phyloP scores from a whole-genome alignment of 257 asterid species.

The Ocimum tenuiflorum region DNA sequence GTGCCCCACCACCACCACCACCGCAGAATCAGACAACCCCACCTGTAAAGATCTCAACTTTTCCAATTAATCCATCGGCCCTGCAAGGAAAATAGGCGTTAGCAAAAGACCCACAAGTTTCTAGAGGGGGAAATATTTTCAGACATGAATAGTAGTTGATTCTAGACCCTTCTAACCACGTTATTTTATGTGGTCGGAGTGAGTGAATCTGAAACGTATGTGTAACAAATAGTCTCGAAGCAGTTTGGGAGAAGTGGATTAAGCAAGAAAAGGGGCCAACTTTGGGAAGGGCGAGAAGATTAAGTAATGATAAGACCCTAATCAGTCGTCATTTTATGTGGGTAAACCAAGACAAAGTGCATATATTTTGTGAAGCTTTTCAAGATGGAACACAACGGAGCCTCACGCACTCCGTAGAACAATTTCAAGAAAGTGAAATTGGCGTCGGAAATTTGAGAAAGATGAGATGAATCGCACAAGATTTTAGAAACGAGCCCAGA shows the following conservation, averaged over 20 bases:
- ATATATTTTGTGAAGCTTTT: constrained; percentile 27
- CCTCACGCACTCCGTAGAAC: constrained; percentile 22
- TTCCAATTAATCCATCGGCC: constrained; percentile 22
- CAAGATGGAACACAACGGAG: constrained; percentile 41
- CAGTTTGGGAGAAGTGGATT: constrained; percentile 15
- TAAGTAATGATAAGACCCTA: constrained; percentile 30
- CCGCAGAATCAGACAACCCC: constrained; percentile 40
- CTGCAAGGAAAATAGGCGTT: constrained; percentile 28
- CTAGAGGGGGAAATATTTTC: constrained; percentile 1
- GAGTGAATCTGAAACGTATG: constrained; percentile 26
- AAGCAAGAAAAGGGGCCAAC: constrained; percentile 29
- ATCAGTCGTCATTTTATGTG: constrained; percentile 83
- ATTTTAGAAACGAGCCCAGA: constrained; percentile 16
- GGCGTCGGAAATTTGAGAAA: constrained; percentile 4
- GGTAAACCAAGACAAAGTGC: constrained; percentile 31
- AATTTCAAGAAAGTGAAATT: constrained; percentile 29
- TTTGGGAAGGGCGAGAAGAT: constrained; percentile 27
- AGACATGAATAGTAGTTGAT: constrained; percentile 15
- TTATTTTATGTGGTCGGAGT: constrained; percentile 56
- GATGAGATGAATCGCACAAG: constrained; percentile 15
- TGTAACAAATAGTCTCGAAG: constrained; percentile 6
- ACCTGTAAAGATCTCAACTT: constrained; percentile 30
- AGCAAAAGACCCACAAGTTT: constrained; percentile 28
- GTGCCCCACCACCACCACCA: constrained; percentile 41
- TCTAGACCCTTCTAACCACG: constrained; percentile 36